These are phyloP conservation scores for Phaeotremella skinneri DNA, from an alignment of 768 basidiomycete species.

Conservation along the genomic window DNA sequence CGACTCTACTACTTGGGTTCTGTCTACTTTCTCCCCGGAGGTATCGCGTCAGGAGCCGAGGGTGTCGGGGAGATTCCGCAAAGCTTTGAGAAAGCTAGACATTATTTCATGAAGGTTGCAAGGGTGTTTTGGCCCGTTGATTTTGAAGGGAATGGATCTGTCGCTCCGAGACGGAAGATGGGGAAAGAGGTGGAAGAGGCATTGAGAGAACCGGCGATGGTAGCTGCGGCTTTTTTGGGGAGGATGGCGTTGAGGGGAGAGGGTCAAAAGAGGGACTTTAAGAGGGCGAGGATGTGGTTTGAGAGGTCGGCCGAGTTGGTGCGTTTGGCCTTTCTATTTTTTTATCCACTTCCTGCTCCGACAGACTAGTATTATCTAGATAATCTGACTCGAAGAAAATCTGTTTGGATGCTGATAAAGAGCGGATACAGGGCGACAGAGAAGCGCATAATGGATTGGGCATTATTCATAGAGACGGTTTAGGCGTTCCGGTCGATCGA, in stretches of 20 bases:
- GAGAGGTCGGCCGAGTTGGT: slow-evolving; percentile 63
- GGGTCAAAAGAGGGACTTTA: slow-evolving; percentile 73
- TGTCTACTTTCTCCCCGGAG: slow-evolving; percentile 73
- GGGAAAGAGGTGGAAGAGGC: slow-evolving; percentile 50
- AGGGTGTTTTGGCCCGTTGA: slow-evolving; percentile 73
- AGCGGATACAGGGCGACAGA: slow-evolving; percentile 74
- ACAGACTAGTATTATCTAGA: background rate
- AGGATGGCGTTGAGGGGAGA: slow-evolving; percentile 94
- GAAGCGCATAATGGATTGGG: slow-evolving; percentile 89
- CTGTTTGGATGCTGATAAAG: slow-evolving; percentile 40
- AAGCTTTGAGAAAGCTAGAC: slow-evolving; percentile 69
- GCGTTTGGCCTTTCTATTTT: slow-evolving; percentile 14
- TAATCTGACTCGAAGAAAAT: background rate
- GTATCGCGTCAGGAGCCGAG: slow-evolving; percentile 81
- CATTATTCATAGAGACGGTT: slow-evolving; percentile 85
- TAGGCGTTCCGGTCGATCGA: slow-evolving; percentile 65
- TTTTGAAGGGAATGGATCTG: slow-evolving; percentile 28
- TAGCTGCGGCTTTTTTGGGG: slow-evolving; percentile 83
- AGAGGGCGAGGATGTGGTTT: slow-evolving; percentile 87
- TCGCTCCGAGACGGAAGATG: slow-evolving; percentile 46
- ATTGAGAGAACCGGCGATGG: slow-evolving; percentile 64
- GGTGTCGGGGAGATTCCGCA: slow-evolving; percentile 85
- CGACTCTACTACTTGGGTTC: slow-evolving; percentile 95
- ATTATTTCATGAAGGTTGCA: slow-evolving; percentile 82
- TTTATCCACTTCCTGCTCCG: background rate